Percentiles rank a stretch among this genome's conserved stretches.
These are phyloP conservation scores for Senna tora DNA, from an alignment of 306 rosid species.

Conservation along the genomic window DNA sequence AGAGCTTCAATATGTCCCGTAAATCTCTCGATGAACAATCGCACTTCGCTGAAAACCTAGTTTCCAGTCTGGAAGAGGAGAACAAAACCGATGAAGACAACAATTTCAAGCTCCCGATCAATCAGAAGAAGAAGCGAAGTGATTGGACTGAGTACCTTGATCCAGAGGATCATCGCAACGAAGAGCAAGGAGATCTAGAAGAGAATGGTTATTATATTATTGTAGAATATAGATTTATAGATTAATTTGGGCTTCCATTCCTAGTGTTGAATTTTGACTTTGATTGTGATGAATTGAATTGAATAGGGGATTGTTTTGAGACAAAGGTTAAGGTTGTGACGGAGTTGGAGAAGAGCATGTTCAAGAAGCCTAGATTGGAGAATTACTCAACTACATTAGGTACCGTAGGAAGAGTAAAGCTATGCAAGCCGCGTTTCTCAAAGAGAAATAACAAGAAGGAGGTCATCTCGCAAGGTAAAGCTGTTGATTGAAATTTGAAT, in stretches of 20 bases:
- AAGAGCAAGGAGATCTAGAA: constrained; percentile 16
- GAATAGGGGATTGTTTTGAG: constrained; percentile 49
- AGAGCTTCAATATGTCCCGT: constrained; percentile 80
- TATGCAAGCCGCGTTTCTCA: constrained; percentile 37
- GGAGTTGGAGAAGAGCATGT: constrained; percentile 51
- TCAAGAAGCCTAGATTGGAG: constrained; percentile 51
- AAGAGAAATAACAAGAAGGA: constrained; percentile 38
- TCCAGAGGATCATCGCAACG: constrained; percentile 25
- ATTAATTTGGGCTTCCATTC: constrained; percentile 25
- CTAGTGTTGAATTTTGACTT: background rate
- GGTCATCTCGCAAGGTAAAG: constrained; percentile 35
- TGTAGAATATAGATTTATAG: background rate
- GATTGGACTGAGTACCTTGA: constrained; percentile 81
- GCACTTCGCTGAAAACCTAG: constrained; percentile 38
- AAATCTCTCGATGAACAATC: constrained; percentile 45
- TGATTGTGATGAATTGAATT: constrained; percentile 12
- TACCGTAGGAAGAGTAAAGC: constrained; percentile 30
- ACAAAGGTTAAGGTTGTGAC: constrained; percentile 63
- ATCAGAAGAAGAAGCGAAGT: constrained; percentile 36
- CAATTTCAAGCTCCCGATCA: background rate
- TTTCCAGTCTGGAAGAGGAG: background rate
- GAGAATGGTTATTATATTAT: constrained; percentile 35
- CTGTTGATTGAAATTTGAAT: background rate
- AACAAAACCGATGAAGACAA: background rate
- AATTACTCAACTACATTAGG: constrained; percentile 32